phyloP scores from a whole-genome alignment of 2,329 filamentous ascomycete genomes.

The Xylaria sp. region DNA sequence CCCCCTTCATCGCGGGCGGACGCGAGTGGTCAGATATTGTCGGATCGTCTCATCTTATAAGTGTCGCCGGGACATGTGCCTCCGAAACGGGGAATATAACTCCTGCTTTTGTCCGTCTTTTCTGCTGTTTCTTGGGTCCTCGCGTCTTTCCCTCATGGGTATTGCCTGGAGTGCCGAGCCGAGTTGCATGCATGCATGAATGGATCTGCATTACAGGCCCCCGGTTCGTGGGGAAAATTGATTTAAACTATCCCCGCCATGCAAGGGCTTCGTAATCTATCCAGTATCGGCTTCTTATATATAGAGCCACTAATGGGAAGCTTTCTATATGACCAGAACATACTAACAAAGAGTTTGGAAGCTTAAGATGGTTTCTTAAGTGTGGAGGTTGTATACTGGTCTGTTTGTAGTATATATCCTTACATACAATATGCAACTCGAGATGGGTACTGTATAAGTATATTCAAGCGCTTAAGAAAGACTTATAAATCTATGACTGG shows the following conservation, averaged over 20 bases:
- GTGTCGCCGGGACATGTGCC: slow-evolving; percentile 34
- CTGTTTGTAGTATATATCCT: not conserved
- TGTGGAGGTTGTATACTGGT: not conserved
- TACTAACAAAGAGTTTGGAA: not conserved
- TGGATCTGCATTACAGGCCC: slow-evolving; percentile 23
- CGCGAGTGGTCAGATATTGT: slow-evolving; percentile 8
- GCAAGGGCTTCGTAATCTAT: slow-evolving; percentile 1
- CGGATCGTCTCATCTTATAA: slow-evolving; percentile 23
- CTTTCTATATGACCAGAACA: not conserved
- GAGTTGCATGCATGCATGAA: slow-evolving; percentile 28
- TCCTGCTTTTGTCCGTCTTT: slow-evolving; percentile 3
- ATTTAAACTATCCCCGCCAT: slow-evolving; percentile 15
- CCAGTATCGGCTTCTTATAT: slow-evolving; percentile 4
- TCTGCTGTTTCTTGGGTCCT: slow-evolving; percentile 19
- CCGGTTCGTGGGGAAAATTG: slow-evolving; percentile 27
- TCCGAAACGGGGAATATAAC: slow-evolving; percentile 30
- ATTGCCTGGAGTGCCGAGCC: not conserved
- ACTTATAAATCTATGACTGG: not conserved
- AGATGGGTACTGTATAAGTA: not conserved
- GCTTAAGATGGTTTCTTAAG: not conserved
- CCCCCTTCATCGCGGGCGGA: slow-evolving; percentile 8
- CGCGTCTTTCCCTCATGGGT: slow-evolving; percentile 2
- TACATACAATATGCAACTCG: too few species aligned
- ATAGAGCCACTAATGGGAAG: slow-evolving; percentile 8
- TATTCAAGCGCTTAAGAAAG: not conserved